Evolutionary conservation across 1,284 basidiomycete genomes (phyloP), one percentile per base, ranked within the genome.

Genomic region (Malassezia dermatis): DNA sequence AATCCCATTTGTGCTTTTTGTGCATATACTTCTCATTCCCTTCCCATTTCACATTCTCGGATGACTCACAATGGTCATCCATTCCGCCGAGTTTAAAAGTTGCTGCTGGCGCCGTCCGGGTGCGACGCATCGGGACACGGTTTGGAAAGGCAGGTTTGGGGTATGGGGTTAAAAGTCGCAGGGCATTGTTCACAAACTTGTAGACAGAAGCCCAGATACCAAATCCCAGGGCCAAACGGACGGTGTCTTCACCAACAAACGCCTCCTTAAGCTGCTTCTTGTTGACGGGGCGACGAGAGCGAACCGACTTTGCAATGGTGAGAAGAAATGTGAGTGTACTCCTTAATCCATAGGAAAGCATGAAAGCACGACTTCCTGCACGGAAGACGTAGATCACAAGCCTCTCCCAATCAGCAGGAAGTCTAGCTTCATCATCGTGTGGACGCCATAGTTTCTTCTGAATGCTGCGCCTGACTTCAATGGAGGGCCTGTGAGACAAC

Each of bases 391-490:
- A 67, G 0, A 74, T 67, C 1, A 58, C 61, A 10, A 73, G 56
- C 10, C 71, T 55, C 56, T 74, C 71, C 70, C 69, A 73, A 44
- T 74, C 71, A 28, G 49, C 57, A 0, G 71, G 71, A 8, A 72
- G 51, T 12, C 61, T 58, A 3, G 63, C 62, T 32, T 57, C 62
- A 37, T 74, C 71, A 35, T 74, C 65, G n/a, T 68, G 62, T 1
- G 70, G 67, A 24, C 71, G 48, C 71, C 71, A 74, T 2, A 74
- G 59, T 58, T 70, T 71, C 43, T 57, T 68, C 31, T 65, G 59
- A 10, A 71, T 68, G 26, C 57, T 44, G 21, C 64, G 65, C 31
- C 68, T 61, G 23, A 72, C 53, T 51, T 71, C 56, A 39, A 54
- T 54, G 5, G 62, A 48, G 6, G 69, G 65, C 52, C 63, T 63